A percentile compares a stretch with the other conserved stretches of the same genome.
Conservation (phyloP, 352 stramenopile genomes). For the Phytophthora cactorum region DNA sequence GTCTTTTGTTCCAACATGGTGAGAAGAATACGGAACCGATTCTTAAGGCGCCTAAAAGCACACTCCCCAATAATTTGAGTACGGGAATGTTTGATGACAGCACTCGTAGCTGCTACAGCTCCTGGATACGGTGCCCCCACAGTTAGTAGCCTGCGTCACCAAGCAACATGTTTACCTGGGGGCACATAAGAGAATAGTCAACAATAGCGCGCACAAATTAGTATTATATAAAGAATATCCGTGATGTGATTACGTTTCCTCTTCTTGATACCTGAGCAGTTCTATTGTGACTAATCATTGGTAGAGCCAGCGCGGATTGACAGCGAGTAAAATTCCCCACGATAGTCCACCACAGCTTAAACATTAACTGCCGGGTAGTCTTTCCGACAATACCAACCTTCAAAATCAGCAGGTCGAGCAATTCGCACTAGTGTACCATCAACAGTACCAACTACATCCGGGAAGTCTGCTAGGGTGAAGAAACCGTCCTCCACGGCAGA, state of each 20-base stretch:
- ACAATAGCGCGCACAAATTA: background rate
- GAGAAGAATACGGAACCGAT: background rate
- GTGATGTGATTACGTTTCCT: background rate
- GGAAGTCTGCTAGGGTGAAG: too few species aligned
- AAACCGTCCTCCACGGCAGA: too few species aligned
- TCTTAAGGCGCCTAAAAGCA: background rate
- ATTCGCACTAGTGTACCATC: too few species aligned
- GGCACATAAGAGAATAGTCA: background rate
- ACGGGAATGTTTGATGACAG: background rate
- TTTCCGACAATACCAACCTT: too few species aligned
- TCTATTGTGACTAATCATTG: background rate
- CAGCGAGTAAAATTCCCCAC: too few species aligned
- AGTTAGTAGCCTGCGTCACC: background rate
- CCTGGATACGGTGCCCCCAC: background rate
- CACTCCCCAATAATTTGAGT: background rate
- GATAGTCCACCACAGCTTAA: too few species aligned
- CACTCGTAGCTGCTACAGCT: background rate
- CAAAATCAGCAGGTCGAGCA: too few species aligned
- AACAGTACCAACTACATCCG: too few species aligned
- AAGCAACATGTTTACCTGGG: background rate
- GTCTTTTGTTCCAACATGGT: background rate
- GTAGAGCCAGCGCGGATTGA: too few species aligned
- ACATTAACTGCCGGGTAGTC: too few species aligned
- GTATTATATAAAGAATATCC: background rate
- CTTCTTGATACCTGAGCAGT: background rate